Base-by-base conservation (phyloP, 768 basidiomycete species). In the Pluteus cervinus region DNA sequence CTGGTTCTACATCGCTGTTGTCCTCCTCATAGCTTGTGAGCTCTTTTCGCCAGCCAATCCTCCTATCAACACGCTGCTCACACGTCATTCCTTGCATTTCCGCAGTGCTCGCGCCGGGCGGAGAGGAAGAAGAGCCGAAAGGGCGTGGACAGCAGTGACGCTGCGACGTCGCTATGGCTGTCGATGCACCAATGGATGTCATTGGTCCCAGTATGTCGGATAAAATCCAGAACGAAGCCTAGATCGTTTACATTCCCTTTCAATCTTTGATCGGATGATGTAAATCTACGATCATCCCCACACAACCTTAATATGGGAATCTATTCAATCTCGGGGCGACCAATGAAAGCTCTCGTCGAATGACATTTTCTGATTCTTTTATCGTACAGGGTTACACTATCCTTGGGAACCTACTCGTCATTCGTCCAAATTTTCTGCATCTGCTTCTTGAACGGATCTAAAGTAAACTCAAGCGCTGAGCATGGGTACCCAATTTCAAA, bases 401-500 rank as follows among this genome's bases (percentile, higher is more conserved):
- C 20, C 23, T 39, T 35, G 34, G 24, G 8, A 41, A 41, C 49
- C 54, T 59, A 68, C 42, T 74, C 68, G 4, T 71, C 69, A 40
- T 73, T 72, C 33, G 71, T 75, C 74, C 74, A 77, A 41, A 73
- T 60, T 51, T 64, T 67, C 29, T 71, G 65, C 65, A 70, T 69
- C 48, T 73, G 68, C 60, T 82, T 86, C 66, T 86, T 81, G 73
- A 99, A 90, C n/a, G 87, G 87, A 60, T 97, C 93, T 30, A 97
- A 69, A 21, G 82, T 84, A 59, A 99, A 91, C 69, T 99, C 94
- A 39, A 99, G 64, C 5, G 83, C 83, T 23, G 93, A 97, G 63
- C 93, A 97, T 14, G 94, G 94, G 64, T 87, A 93, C 28, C 75
- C 76, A 44, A 98, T 84, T 60, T 98, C 93, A 60, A 94, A 99